Percentiles rank a stretch among this genome's conserved stretches.
Conservation (phyloP, 345 rosid genomes). For the Moricandia moricandioides region DNA sequence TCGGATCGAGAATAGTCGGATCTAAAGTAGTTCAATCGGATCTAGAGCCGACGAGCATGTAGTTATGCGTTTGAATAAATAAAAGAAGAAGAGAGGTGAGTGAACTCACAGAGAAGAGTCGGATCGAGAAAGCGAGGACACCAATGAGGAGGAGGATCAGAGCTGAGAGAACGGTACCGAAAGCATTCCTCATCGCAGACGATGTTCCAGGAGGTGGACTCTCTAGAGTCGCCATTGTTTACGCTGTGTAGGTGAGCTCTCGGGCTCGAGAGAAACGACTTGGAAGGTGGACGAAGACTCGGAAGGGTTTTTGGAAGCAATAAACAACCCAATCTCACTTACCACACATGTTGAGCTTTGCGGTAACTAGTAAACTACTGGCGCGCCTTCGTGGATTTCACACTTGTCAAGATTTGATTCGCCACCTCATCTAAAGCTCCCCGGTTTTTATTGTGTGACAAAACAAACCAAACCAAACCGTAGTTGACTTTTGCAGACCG, state of each 20-base stretch:
- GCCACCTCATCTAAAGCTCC: neutral
- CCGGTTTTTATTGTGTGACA: slow-evolving; percentile 6
- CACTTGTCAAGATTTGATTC: slow-evolving; percentile 21
- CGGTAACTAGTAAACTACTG: neutral
- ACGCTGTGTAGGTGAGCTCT: slow-evolving; percentile 40
- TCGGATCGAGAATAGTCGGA: slow-evolving; percentile 41
- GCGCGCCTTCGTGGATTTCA: slow-evolving; percentile 35
- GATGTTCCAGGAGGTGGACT: slow-evolving; percentile 32
- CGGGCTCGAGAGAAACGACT: slow-evolving; percentile 1
- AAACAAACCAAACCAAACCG: slow-evolving; percentile 6
- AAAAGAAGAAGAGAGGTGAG: neutral
- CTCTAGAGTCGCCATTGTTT: slow-evolving; percentile 60
- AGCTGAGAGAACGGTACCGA: slow-evolving; percentile 72
- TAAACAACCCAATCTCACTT: neutral
- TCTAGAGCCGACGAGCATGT: slow-evolving; percentile 16
- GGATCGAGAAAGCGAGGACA: slow-evolving; percentile 98
- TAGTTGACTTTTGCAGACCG: slow-evolving; percentile 15
- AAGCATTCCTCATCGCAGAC: slow-evolving; percentile 60
- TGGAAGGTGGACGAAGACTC: neutral
- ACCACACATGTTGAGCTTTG: neutral
- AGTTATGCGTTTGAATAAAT: neutral
- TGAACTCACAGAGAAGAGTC: slow-evolving; percentile 83
- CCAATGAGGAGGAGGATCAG: slow-evolving; percentile 88
- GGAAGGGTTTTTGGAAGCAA: slow-evolving; percentile 23
- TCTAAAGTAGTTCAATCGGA: slow-evolving; percentile 37